A percentile compares a stretch with the other conserved stretches of the same genome.
phyloP scores from a whole-genome alignment of 129 eudicot species.

The Chrysanthemum seticuspe region DNA sequence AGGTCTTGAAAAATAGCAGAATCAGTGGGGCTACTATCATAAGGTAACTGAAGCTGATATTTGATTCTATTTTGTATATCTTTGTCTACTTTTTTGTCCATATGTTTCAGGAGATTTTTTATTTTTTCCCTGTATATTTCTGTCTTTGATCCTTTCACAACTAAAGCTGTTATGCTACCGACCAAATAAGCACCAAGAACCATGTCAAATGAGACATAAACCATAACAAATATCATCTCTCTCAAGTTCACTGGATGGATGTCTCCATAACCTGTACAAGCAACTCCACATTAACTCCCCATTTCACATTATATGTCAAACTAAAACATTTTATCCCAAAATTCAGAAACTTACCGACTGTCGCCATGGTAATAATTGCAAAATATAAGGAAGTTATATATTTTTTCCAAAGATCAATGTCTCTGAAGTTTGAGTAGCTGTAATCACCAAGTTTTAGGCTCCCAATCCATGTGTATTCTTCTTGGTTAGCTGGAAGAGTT shows the following conservation, averaged over 20 bases:
- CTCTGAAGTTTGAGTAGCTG: constrained; percentile 59
- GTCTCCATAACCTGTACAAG: constrained; percentile 63
- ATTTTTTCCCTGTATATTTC: constrained; percentile 67
- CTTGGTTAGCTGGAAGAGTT: constrained; percentile 51
- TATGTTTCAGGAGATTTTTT: constrained; percentile 58
- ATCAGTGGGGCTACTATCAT: constrained; percentile 63
- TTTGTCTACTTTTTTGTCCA: constrained; percentile 55
- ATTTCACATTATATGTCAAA: neutral
- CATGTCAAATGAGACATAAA: constrained; percentile 42
- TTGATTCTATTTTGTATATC: constrained; percentile 57
- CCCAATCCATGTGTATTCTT: constrained; percentile 82
- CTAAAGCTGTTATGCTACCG: constrained; percentile 78
- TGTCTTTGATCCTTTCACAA: constrained; percentile 79
- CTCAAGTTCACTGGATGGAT: constrained; percentile 74
- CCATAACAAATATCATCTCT: constrained; percentile 75
- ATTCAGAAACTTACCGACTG: constrained; percentile 55
- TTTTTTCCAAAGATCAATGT: constrained; percentile 56
- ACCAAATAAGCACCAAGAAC: constrained; percentile 60
- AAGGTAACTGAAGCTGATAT: constrained; percentile 60
- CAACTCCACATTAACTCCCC: neutral
- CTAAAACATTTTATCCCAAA: neutral
- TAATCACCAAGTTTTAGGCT: constrained; percentile 61
- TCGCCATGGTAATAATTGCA: constrained; percentile 73
- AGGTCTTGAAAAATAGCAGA: constrained; percentile 64
- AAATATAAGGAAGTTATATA: constrained; percentile 62